A percentile compares a stretch with the other conserved stretches of the same genome.
Conservation (phyloP, 2,329 filamentous ascomycete species). For the Aplosporella prunicola region DNA sequence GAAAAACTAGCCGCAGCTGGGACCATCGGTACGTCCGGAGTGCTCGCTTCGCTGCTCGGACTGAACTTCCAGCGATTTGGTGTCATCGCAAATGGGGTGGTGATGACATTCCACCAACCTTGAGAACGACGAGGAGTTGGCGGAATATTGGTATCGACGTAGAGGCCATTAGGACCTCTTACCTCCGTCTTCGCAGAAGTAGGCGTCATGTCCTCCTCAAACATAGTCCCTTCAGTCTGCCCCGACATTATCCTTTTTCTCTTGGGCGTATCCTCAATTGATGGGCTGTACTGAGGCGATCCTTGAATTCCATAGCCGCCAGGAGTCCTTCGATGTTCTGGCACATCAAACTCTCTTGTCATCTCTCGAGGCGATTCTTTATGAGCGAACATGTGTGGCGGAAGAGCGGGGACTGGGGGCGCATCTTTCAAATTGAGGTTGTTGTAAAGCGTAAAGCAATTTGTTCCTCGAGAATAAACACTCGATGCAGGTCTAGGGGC, state of each 20-base stretch:
- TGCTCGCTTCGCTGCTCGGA: slow-evolving; percentile 17
- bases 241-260: too few relatives aligned
- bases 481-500: slow-evolving; percentile 45
- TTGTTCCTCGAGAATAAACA: slow-evolving; percentile 50
- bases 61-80: slow-evolving; percentile 28
- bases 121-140: slow-evolving; percentile 50
- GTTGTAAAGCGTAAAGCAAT: slow-evolving; percentile 22
- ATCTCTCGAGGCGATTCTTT: too few relatives aligned
- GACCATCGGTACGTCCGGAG: slow-evolving; percentile 26
- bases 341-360: too few relatives aligned
- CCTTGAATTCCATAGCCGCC: too few relatives aligned
- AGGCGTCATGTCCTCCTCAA: slow-evolving; percentile 55
- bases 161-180: slow-evolving; percentile 19
- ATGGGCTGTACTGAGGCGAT: too few relatives aligned
- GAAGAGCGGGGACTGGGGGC: slow-evolving; percentile 41
- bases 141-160: slow-evolving; percentile 27
- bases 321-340: too few relatives aligned
- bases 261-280: too few relatives aligned
- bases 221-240: slow-evolving; percentile 57
- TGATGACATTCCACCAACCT: slow-evolving; percentile 73
- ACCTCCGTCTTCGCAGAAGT: slow-evolving; percentile 2
- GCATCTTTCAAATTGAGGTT: slow-evolving; percentile 27
- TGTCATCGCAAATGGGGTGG: slow-evolving; percentile 52
- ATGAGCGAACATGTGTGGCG: too few relatives aligned
- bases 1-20: slow-evolving; percentile 12